Evolutionary conservation across 306 rosid genomes (phyloP), one percentile per base, ranked within the genome.

Genomic region (Trifolium subterraneum): DNA sequence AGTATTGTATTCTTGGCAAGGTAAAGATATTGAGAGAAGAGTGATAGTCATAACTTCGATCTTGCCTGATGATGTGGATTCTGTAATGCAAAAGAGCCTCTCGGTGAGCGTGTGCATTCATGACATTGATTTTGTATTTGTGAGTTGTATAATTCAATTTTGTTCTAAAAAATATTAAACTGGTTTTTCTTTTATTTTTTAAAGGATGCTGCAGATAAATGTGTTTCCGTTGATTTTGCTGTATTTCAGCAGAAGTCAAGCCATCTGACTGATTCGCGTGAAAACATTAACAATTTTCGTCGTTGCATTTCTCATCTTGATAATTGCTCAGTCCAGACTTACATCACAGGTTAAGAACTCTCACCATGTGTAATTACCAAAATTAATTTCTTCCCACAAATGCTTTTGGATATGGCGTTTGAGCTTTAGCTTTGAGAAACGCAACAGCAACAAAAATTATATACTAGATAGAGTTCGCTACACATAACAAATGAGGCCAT

Each of bases 1-100:
- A 76, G 90, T 91, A 25, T 52, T 91, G 82, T 91, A 82, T 76
- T 86, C 93, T 36, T 88, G 94, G 94, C 87, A 84, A 82, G 87
- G 88, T 62, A 86, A 83, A 86, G 92, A 91, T 68, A 88, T 87
- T 60, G 87, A 77, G 88, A 87, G 82, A 71, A 91, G 83, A 83
- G 97, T 87, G 38, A 70, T 87, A 55, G 76, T 88, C 62, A 42
- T 91, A 48, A 88, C 88, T 74, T 84, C 94, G 19, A 62, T 70
- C 64, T 79, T 85, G 73, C 92, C 89, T 56, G 84, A 82, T 72
- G 86, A 82, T 58, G 86, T 88, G 29, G 81, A 88, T 71, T 78
- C 82, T 22, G 29, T 27, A 38, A 72, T 81, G 92, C 86, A 79
- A 80, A 88, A 75, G 41, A 74, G 86, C 74, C 87, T 91, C 60